Evolutionary conservation across 1,284 basidiomycete genomes (phyloP), one percentile per base, ranked within the genome.

Genomic region (Ustilago vetiveriae): DNA sequence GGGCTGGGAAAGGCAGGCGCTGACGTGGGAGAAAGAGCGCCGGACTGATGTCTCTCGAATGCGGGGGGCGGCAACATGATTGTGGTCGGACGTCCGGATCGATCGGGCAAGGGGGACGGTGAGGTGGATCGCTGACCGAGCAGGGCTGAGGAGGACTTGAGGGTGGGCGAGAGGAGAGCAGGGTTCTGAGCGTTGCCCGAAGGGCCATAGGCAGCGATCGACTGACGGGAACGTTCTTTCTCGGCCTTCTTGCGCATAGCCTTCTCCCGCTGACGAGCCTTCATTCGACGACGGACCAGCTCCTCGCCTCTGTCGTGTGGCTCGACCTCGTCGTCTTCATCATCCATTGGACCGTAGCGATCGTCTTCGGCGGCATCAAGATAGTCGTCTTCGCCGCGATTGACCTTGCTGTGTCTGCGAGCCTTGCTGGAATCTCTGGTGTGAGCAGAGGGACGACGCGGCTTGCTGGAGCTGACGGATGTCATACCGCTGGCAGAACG

Each of bases 271-370:
- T 81, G 77, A 14, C 86, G 75, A 49, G 85, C 85, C 62, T 83
- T 83, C 80, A 85, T 84, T 24, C 86, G 75, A 36, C 84, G 81
- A 32, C 84, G 80, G 52, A 87, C 85, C 9, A 87, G 84, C 67
- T 85, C 85, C 57, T 86, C 85, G 8, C 86, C 86, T 23, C 86
- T 80, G 72, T 87, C 86, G 30, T 81, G 76, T 10, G 82, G 79
- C 38, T 82, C 74, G 9, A 83, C 82, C 57, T 85, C 86, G 56
- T 87, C 86, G 51, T 86, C 85, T 22, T 82, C 45, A 1, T 67
- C 56, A 37, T 62, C 69, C 8, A 62, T 38, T 16, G 70, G 73
- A 17, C 71, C 75, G 46, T 42, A 76, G 22, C 72, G 50, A 14
- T 74, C 62, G 9, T 69, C 60, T 27, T 49, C 64, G 11, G 55